Conservation (phyloP, 768 basidiomycete species). For the Phlebiopsis gigantea region DNA sequence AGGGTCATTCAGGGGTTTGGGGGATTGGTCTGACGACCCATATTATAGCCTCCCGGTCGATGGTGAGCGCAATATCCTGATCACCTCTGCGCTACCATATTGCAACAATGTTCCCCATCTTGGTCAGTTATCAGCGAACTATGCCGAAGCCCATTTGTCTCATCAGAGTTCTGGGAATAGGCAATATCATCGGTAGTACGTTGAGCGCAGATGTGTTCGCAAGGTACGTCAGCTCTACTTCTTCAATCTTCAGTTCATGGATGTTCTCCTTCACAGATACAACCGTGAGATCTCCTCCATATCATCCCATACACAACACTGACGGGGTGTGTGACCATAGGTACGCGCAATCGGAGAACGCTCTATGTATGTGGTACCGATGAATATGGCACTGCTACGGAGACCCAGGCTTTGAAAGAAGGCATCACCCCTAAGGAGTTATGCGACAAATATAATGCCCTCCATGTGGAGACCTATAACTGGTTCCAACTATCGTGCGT, state of each 20-base stretch:
- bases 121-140: conserved; percentile 41
- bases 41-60: conserved; percentile 62
- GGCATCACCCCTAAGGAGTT: conserved; percentile 71
- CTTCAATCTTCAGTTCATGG: background rate
- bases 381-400: conserved; percentile 99
- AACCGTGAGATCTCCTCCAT: conserved; percentile 13
- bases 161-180: conserved; percentile 28
- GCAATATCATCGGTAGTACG: conserved; percentile 92
- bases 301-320: background rate
- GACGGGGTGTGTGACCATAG: conserved; percentile 16
- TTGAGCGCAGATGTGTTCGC: conserved; percentile 97
- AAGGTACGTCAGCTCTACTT: conserved; percentile 49
- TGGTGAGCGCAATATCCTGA: conserved; percentile 83
- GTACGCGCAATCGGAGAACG: conserved; percentile 81
- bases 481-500: conserved; percentile 95
- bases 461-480: conserved; percentile 90
- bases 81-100: conserved; percentile 94
- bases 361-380: conserved; percentile 98
- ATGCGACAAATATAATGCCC: conserved; percentile 85
- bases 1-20: conserved; percentile 14
- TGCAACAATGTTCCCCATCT: conserved; percentile 98
- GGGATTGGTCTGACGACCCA: conserved; percentile 5
- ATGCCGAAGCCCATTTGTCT: conserved; percentile 6
- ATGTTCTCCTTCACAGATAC: conserved; percentile 1
- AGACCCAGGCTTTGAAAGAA: conserved; percentile 93